Evolutionary conservation across 2,329 filamentous ascomycete species (phyloP).

Genomic region (Lachnellula subtilissima): DNA sequence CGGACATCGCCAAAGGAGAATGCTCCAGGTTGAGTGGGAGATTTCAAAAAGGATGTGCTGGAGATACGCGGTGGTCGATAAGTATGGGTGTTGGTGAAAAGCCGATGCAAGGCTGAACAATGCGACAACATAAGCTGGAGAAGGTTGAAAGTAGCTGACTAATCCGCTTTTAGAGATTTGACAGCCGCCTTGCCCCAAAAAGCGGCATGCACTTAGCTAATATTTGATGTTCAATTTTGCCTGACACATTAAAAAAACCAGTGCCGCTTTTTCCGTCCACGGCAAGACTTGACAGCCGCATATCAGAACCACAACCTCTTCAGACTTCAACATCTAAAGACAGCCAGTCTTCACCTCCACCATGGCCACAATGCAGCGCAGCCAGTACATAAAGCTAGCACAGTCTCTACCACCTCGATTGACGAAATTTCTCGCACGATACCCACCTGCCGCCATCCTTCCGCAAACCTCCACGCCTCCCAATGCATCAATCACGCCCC

Average conservation of each 20-base stretch:
- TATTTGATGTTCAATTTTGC: background rate
- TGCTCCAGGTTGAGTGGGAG: background rate
- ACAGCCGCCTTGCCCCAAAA: background rate
- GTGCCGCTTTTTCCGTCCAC: background rate
- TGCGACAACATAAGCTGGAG: background rate
- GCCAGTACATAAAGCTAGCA: constrained; percentile 48
- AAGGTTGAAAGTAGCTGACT: no score
- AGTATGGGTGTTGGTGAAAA: background rate
- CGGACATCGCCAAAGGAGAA: background rate
- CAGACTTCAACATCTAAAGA: constrained; percentile 3
- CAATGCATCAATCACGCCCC: constrained; percentile 7
- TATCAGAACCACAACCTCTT: background rate
- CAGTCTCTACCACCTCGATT: constrained; percentile 72
- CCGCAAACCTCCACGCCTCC: constrained; percentile 30
- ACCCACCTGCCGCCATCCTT: constrained; percentile 66
- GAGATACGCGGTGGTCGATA: no score
- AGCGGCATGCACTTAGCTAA: background rate
- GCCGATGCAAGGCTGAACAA: constrained; percentile 6
- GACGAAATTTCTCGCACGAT: constrained; percentile 81
- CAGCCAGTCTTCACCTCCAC: constrained; percentile 6
- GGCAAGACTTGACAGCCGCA: background rate
- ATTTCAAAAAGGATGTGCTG: no score
- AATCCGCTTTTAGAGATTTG: no score
- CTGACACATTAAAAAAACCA: background rate
- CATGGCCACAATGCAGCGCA: constrained; percentile 16